These are phyloP conservation scores for Ceratocystis cubensis DNA, from an alignment of 2,329 filamentous ascomycete species.

Conservation along the genomic window DNA sequence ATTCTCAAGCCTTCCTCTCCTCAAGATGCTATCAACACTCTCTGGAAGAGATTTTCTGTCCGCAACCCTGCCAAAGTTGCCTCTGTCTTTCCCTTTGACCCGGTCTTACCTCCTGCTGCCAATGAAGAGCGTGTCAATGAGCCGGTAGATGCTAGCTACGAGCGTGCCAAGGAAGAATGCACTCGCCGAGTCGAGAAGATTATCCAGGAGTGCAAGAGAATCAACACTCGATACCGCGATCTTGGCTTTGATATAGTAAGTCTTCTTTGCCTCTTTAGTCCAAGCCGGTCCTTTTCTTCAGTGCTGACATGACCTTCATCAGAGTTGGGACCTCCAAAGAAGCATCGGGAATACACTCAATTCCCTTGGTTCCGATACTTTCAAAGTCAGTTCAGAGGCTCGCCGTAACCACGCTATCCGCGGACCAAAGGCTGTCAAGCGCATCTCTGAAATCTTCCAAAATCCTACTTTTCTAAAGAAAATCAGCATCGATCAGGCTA, in stretches of 20 bases:
- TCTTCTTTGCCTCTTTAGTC: slow-evolving; percentile 27
- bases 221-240: slow-evolving; percentile 71
- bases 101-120: slow-evolving; percentile 39
- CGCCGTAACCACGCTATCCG: slow-evolving; percentile 31
- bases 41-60: slow-evolving; percentile 51
- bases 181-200: slow-evolving; percentile 49
- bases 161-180: slow-evolving; percentile 52
- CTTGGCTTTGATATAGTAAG: slow-evolving; percentile 46
- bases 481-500: slow-evolving; percentile 59
- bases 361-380: slow-evolving; percentile 39
- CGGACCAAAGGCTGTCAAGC: slow-evolving; percentile 62
- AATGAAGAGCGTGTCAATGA: slow-evolving; percentile 43
- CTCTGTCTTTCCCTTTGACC: slow-evolving; percentile 51
- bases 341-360: slow-evolving; percentile 45
- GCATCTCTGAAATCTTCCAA: slow-evolving; percentile 62
- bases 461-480: slow-evolving; percentile 55
- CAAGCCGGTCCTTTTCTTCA: slow-evolving; percentile 21
- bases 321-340: slow-evolving; percentile 58
- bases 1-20: slow-evolving; percentile 47
- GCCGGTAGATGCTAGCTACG: slow-evolving; percentile 47
- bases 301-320: not conserved
- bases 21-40: slow-evolving; percentile 53
- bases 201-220: slow-evolving; percentile 51
- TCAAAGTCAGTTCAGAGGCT: slow-evolving; percentile 33
- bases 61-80: slow-evolving; percentile 52